These are phyloP conservation scores for Sutorius australiensis DNA, from an alignment of 768 basidiomycete genomes.

Conservation along the genomic window DNA sequence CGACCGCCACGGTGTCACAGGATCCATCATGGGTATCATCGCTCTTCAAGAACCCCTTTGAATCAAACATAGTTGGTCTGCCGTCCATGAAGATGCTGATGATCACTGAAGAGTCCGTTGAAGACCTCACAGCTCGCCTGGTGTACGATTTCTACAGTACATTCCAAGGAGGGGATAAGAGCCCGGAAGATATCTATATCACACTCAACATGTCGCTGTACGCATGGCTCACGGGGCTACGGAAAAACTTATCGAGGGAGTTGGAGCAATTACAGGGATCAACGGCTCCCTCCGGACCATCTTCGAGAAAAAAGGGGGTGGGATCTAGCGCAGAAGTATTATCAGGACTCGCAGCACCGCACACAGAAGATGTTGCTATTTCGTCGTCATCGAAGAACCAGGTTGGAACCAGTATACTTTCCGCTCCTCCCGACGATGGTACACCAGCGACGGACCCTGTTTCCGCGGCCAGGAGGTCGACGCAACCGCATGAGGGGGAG, in stretches of 20 bases:
- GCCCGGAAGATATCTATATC: conserved; percentile 77
- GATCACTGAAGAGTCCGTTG: conserved; percentile 59
- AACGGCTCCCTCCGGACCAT: conserved; percentile 37
- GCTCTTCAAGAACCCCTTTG: conserved; percentile 56
- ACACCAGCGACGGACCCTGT: background rate
- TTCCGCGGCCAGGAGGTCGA: conserved; percentile 9
- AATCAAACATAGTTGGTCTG: conserved; percentile 74
- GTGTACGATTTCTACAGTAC: conserved; percentile 70
- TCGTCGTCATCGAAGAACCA: conserved; percentile 7
- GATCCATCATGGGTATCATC: conserved; percentile 56
- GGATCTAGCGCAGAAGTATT: conserved; percentile 11
- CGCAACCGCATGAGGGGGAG: conserved; percentile 18
- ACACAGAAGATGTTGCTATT: conserved; percentile 4
- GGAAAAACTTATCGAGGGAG: conserved; percentile 72
- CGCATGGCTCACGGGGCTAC: conserved; percentile 73
- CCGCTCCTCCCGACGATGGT: conserved; percentile 10
- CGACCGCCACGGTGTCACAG: conserved; percentile 37
- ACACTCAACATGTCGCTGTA: conserved; percentile 80
- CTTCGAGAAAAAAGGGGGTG: conserved; percentile 35
- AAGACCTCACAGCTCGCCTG: conserved; percentile 41
- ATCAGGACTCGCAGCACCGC: conserved; percentile 3
- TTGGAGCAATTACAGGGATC: conserved; percentile 68
- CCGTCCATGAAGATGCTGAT: conserved; percentile 83
- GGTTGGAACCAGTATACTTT: background rate
- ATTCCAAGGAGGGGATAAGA: conserved; percentile 54